These are phyloP conservation scores for Pseudogymnoascus sp. DNA, from an alignment of 2,329 filamentous ascomycete species.

Conservation along the genomic window DNA sequence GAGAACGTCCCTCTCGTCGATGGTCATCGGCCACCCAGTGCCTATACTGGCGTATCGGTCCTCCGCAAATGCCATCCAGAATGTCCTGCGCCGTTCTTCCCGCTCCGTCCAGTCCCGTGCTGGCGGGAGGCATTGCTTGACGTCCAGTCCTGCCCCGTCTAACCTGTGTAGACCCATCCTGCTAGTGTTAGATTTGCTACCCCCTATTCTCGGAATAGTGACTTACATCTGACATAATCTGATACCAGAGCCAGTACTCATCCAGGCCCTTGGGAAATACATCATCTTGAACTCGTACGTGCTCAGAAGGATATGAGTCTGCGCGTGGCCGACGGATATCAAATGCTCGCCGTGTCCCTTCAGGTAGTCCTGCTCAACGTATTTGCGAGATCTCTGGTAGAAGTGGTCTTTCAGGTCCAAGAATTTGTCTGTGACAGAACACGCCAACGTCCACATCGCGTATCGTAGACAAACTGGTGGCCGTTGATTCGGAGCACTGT, in stretches of 20 bases:
- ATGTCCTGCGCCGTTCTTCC: slow-evolving; percentile 85
- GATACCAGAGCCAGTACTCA: slow-evolving; percentile 78
- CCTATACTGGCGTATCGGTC: slow-evolving; percentile 94
- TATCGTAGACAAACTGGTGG: slow-evolving; percentile 87
- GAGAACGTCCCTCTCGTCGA: slow-evolving; percentile 87
- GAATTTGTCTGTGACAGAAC: slow-evolving; percentile 77
- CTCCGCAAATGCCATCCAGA: slow-evolving; percentile 89
- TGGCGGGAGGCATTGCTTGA: slow-evolving; percentile 84
- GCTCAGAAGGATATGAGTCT: slow-evolving; percentile 73
- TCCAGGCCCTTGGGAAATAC: slow-evolving; percentile 94
- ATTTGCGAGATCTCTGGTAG: slow-evolving; percentile 83
- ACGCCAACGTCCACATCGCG: slow-evolving; percentile 94
- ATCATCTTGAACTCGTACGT: slow-evolving; percentile 95
- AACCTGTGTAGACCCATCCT: slow-evolving; percentile 90
- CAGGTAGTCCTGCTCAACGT: slow-evolving; percentile 82
- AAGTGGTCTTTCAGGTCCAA: slow-evolving; percentile 75
- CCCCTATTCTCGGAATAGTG: slow-evolving; percentile 38
- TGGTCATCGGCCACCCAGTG: slow-evolving; percentile 92
- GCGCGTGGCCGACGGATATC: slow-evolving; percentile 78
- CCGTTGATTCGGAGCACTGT: slow-evolving; percentile 69
- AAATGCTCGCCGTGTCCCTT: slow-evolving; percentile 87
- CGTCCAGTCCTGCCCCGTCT: slow-evolving; percentile 75
- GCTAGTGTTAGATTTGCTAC: slow-evolving; percentile 43
- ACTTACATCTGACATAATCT: slow-evolving; percentile 75
- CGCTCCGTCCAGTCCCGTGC: slow-evolving; percentile 89